Conservation (phyloP, 2,329 filamentous ascomycete species). For the Microcyclospora pomicola region DNA sequence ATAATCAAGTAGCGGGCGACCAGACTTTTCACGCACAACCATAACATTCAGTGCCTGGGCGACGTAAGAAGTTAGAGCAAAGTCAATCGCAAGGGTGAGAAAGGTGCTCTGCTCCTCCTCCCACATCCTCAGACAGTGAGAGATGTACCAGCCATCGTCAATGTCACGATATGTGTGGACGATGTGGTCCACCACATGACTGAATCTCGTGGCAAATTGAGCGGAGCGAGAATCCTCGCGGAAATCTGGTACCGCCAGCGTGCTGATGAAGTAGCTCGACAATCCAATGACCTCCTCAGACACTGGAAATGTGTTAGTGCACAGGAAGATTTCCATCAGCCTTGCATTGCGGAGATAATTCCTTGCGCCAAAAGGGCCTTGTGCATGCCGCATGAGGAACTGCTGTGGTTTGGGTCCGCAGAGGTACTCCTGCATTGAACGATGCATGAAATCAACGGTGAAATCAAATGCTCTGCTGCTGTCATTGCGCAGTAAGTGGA, state of each 20-base stretch:
- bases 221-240: background rate
- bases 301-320: background rate
- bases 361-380: conserved; percentile 1
- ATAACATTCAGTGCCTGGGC: no score
- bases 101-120: no score
- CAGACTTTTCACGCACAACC: no score
- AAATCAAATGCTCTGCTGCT: conserved; percentile 1
- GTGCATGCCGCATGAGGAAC: background rate
- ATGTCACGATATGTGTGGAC: background rate
- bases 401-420: conserved; percentile 1
- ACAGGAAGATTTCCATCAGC: conserved; percentile 1
- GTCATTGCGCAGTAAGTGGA: background rate
- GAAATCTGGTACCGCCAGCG: conserved; percentile 3
- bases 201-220: background rate
- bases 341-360: conserved; percentile 4
- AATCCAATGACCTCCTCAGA: background rate
- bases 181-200: background rate
- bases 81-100: no score
- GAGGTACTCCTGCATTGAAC: conserved; percentile 3
- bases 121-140: no score
- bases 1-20: no score
- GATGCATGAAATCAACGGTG: conserved; percentile 5
- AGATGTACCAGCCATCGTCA: no score
- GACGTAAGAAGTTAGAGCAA: no score
- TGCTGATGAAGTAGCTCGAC: conserved; percentile 4